Percentiles rank a stretch among this genome's conserved stretches.
Evolutionary conservation across 2,329 filamentous ascomycete genomes (phyloP).

Genomic region (Fusarium tricinctum): DNA sequence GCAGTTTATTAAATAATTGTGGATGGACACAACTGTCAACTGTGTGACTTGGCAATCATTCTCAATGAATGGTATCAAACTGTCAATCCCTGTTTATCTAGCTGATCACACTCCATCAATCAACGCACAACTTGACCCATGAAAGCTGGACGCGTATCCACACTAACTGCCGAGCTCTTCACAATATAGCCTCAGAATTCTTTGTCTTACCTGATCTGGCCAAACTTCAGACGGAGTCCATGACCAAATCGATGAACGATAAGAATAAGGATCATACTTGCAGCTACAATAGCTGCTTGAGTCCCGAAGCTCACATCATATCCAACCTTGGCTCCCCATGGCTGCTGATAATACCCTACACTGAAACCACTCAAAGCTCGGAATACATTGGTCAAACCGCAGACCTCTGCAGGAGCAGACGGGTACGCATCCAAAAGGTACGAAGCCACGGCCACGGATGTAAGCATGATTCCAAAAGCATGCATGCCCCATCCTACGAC

Average conservation of each 20-base stretch:
- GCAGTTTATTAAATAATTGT: no score
- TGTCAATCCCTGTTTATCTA: no score
- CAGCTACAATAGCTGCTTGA: constrained; percentile 51
- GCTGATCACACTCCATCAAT: no score
- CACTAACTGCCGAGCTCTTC: no score
- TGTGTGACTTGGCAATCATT: no score
- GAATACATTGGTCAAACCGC: constrained; percentile 58
- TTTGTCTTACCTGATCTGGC: constrained; percentile 21
- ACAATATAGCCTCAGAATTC: no score
- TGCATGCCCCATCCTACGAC: constrained; percentile 64
- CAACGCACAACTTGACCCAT: no score
- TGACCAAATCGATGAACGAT: constrained; percentile 35
- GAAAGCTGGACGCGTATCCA: no score
- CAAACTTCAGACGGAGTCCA: constrained; percentile 16
- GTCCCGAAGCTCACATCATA: constrained; percentile 57
- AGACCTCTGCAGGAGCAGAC: constrained; percentile 61
- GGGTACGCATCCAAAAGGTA: constrained; percentile 66
- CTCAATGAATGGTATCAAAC: no score
- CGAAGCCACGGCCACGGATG: constrained; percentile 62
- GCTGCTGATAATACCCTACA: constrained; percentile 63
- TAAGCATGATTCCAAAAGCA: constrained; percentile 67
- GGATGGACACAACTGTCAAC: no score
- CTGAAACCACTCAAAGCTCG: constrained; percentile 62
- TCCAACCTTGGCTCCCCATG: constrained; percentile 58
- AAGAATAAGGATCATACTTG: constrained; percentile 49